Conservation (phyloP, 129 eudicot species). For the Smallanthus sonchifolius region DNA sequence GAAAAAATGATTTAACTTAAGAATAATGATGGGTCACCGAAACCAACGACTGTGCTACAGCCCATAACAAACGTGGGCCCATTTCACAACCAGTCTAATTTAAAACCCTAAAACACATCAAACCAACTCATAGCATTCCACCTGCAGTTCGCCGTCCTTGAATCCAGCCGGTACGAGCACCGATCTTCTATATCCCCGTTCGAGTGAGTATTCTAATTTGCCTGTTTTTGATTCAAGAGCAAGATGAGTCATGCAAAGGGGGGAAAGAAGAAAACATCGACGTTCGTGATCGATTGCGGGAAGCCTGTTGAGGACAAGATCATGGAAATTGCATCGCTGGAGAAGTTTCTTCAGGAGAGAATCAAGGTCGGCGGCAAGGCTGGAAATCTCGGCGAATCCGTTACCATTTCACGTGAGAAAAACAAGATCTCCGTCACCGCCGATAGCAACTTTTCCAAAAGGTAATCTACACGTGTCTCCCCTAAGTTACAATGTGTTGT, state of each 20-base stretch:
- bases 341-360: slow-evolving; percentile 51
- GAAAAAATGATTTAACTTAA: too few relatives aligned
- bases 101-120: too few relatives aligned
- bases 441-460: slow-evolving; percentile 38
- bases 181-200: neutral
- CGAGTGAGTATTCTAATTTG: neutral
- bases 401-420: slow-evolving; percentile 44
- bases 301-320: slow-evolving; percentile 45
- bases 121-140: too few relatives aligned
- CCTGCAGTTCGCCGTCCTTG: slow-evolving; percentile 13
- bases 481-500: neutral
- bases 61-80: too few relatives aligned
- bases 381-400: slow-evolving; percentile 5
- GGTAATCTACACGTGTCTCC: slow-evolving; percentile 7
- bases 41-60: too few relatives aligned
- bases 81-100: too few relatives aligned
- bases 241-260: slow-evolving; percentile 42
- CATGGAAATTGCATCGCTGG: slow-evolving; percentile 22
- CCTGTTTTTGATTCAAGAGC: neutral
- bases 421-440: slow-evolving; percentile 44
- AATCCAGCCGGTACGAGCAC: slow-evolving; percentile 9
- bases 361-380: slow-evolving; percentile 54
- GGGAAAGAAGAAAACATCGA: slow-evolving; percentile 41
- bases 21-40: too few relatives aligned
- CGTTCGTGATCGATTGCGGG: slow-evolving; percentile 45